Base-by-base conservation (phyloP, 805 yeast genomes). In the Barnettozyma wickerhamii region DNA sequence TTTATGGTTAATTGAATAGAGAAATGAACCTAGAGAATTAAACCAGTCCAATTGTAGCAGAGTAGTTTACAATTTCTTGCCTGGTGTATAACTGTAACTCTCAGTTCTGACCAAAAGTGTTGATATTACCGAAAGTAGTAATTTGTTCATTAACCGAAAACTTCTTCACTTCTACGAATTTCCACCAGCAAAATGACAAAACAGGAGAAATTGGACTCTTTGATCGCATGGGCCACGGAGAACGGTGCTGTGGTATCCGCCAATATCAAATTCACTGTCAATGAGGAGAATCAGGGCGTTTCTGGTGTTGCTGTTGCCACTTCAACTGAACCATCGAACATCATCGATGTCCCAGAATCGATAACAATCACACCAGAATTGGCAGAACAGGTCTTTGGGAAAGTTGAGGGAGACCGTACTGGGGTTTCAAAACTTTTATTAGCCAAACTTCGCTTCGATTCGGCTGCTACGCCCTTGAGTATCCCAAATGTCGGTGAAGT, bases 391-490 rank as follows among this genome's bases (percentile, higher is more conserved):
- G 55, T 50, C 20, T 65, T 68, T 34, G 50, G 56, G 2, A 37
- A 29, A 0, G 30, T 33, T 1, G 21, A n/a, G 3, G 44, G 49
- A 0, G 42, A 49, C 38, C 40, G 57, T 38, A 47, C 32, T n/a
- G 38, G 35, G 3, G 40, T 51, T 1, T 47, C 55, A 4, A 67
- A 69, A 38, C 48, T 74, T 3, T 56, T 67, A 12, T 39, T 74
- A 6, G 66, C 75, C 2, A 66, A 68, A 39, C 51, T 73, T 40
- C 73, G 63, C 45, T 73, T 68, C 42, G 67, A 60, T 35, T 17
- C 41, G 0, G 40, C 51, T 2, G 51, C 56, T 4, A 43, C 57
- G 6, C 32, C 38, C 12, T 12, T 38, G 10, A 19, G 21, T 4
- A 30, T 37, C 4, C 26, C 26, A 9, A 35, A 39, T 17, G 40